These are phyloP conservation scores for Cudoniella acicularis DNA, from an alignment of 495 filamentous ascomycete genomes.

Conservation along the genomic window DNA sequence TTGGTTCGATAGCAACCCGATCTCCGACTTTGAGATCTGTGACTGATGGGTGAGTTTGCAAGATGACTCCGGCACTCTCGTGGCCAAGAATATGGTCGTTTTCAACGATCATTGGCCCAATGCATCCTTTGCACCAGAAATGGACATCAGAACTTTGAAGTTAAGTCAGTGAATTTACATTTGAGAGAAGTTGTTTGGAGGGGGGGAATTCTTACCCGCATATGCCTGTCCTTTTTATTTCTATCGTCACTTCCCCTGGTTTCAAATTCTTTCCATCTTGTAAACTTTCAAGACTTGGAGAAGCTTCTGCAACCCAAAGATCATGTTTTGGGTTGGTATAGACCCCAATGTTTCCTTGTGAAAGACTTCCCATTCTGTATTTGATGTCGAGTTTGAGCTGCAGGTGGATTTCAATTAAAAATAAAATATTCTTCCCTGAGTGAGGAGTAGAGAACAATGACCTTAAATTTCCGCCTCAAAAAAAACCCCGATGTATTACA, in stretches of 20 bases:
- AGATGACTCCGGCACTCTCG: constrained; percentile 77
- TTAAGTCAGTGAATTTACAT: constrained; percentile 13
- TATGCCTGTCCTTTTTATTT: constrained; percentile 86
- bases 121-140: neutral
- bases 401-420: too few species aligned
- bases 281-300: constrained; percentile 70
- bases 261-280: constrained; percentile 65
- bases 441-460: too few species aligned
- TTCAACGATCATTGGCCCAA: constrained; percentile 62
- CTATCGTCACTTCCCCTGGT: constrained; percentile 76
- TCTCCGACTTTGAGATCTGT: constrained; percentile 70
- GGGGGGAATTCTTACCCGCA: constrained; percentile 67
- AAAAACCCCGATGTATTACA: too few species aligned
- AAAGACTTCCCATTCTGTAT: too few species aligned
- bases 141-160: neutral
- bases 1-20: constrained; percentile 59
- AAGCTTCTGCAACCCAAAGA: constrained; percentile 79
- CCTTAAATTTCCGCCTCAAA: too few species aligned
- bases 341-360: constrained; percentile 92
- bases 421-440: too few species aligned
- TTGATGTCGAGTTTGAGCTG: too few species aligned
- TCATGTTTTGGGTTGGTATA: constrained; percentile 92
- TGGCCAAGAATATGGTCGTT: constrained; percentile 82
- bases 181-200: too few species aligned
- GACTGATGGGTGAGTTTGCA: constrained; percentile 62